phyloP scores from a whole-genome alignment of 805 yeast genomes.

The Yamadazyma endophytica region DNA sequence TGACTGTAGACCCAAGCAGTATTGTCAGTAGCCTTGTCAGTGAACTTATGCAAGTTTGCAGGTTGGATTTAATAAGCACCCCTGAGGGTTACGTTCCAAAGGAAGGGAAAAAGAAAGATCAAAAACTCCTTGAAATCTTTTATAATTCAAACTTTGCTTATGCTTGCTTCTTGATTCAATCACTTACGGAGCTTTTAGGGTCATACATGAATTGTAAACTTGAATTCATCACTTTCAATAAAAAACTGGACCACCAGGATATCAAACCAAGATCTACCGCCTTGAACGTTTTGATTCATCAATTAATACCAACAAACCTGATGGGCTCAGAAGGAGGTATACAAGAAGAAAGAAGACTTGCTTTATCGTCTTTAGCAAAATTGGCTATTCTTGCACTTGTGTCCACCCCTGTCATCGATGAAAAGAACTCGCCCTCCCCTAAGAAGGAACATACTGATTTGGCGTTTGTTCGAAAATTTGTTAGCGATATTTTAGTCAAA shows the following conservation, averaged over 20 bases:
- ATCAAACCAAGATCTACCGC: constrained; percentile 74
- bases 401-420: constrained; percentile 52
- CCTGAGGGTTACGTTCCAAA: constrained; percentile 15
- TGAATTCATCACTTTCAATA: constrained; percentile 76
- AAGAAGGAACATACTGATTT: constrained; percentile 63
- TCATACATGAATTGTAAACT: constrained; percentile 79
- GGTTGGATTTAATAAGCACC: constrained; percentile 32
- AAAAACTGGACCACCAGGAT: constrained; percentile 39
- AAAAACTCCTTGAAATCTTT: constrained; percentile 25
- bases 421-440: constrained; percentile 40
- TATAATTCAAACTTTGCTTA: constrained; percentile 60
- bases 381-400: constrained; percentile 60
- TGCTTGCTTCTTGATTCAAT: constrained; percentile 63
- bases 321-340: constrained; percentile 32
- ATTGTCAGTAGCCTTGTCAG: constrained; percentile 59
- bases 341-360: constrained; percentile 47
- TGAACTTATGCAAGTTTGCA: constrained; percentile 53
- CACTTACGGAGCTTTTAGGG: constrained; percentile 64
- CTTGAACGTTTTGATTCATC: constrained; percentile 71
- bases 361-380: constrained; percentile 60
- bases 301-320: constrained; percentile 57
- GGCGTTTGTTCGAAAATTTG: constrained; percentile 67
- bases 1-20: constrained; percentile 38
- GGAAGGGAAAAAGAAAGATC: constrained; percentile 19
- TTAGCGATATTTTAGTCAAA: constrained; percentile 63